Evolutionary conservation across 2,329 filamentous ascomycete species (phyloP).

Genomic region (Fusarium tanahbumbuense): DNA sequence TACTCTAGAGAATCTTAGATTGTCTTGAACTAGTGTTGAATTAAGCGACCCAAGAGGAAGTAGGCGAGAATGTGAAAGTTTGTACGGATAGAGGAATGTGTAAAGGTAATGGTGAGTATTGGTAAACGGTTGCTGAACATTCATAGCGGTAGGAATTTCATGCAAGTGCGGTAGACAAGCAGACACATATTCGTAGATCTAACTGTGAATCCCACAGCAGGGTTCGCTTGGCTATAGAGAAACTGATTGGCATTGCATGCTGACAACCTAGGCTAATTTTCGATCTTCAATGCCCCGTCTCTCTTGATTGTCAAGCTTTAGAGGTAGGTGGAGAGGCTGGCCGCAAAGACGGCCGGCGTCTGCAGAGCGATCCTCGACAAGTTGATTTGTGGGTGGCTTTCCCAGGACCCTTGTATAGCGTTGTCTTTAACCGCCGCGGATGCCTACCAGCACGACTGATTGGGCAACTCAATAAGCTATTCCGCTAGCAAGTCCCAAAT

Average conservation of each 20-base stretch:
- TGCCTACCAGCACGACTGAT: neutral
- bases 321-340: neutral
- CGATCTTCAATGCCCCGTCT: neutral
- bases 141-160: too few species aligned
- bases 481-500: neutral
- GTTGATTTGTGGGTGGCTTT: constrained; percentile 1
- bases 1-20: neutral
- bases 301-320: neutral
- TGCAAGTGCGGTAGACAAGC: neutral
- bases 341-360: too few species aligned
- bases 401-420: neutral
- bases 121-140: neutral
- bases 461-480: neutral
- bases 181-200: neutral
- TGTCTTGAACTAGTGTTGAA: neutral
- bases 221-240: neutral
- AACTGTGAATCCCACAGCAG: neutral
- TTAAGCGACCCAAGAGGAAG: neutral
- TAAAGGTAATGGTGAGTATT: neutral
- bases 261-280: neutral
- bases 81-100: neutral
- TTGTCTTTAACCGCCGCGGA: constrained; percentile 13
- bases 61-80: neutral
- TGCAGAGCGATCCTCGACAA: too few species aligned
- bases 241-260: neutral